These are phyloP conservation scores for Penicillium sp. DNA, from an alignment of 2,329 filamentous ascomycete species.

Conservation along the genomic window DNA sequence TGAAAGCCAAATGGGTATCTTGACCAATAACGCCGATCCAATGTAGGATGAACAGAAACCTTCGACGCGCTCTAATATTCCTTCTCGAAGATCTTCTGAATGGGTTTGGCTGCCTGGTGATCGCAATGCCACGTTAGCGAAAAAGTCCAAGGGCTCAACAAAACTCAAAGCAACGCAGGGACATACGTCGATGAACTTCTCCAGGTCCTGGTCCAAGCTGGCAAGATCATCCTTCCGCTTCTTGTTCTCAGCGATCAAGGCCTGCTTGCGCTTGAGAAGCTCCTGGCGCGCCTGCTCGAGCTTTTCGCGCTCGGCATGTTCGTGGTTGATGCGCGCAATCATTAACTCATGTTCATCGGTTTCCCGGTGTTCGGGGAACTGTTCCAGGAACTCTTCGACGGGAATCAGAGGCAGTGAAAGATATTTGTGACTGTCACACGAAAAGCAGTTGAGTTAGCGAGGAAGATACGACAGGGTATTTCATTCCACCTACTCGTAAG, in stretches of 20 bases:
- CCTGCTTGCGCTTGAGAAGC: slow-evolving; percentile 67
- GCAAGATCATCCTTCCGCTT: slow-evolving; percentile 89
- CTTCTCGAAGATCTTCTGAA: slow-evolving; percentile 80
- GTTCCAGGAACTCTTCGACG: slow-evolving; percentile 70
- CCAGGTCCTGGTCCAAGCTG: slow-evolving; percentile 83
- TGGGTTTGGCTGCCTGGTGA: slow-evolving; percentile 73
- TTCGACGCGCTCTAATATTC: slow-evolving; percentile 43
- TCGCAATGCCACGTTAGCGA: slow-evolving; percentile 6
- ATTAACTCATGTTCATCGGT: slow-evolving; percentile 76
- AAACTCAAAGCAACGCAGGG: neutral
- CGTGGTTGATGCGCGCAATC: slow-evolving; percentile 85
- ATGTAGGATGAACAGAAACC: slow-evolving; percentile 13
- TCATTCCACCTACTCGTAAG: slow-evolving; percentile 64
- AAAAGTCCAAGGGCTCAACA: neutral
- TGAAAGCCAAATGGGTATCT: slow-evolving; percentile 23
- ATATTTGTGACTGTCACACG: slow-evolving; percentile 63
- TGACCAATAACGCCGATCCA: slow-evolving; percentile 23
- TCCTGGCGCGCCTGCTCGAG: slow-evolving; percentile 80
- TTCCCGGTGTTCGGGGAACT: slow-evolving; percentile 69
- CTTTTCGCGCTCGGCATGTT: slow-evolving; percentile 75
- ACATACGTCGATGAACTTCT: slow-evolving; percentile 85
- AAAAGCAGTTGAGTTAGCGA: slow-evolving; percentile 1
- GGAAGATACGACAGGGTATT: neutral
- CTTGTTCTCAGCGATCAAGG: slow-evolving; percentile 72
- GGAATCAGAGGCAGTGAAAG: slow-evolving; percentile 79